Evolutionary conservation across 2,329 filamentous ascomycete species (phyloP).

Genomic region (Paramyrothecium sp.): DNA sequence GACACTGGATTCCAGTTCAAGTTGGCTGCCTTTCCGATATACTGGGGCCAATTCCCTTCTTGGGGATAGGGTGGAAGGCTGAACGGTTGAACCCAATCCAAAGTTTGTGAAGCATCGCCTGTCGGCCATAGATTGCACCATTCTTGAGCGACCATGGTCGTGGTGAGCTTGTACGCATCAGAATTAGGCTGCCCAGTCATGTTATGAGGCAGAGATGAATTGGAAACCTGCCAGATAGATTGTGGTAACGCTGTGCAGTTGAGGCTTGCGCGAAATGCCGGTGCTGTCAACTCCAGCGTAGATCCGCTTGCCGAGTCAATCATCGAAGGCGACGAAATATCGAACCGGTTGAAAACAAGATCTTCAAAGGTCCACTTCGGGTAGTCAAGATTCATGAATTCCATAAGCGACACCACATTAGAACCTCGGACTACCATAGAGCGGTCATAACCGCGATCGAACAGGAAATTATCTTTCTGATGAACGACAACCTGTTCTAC

Average conservation of each 20-base stretch:
- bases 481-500: slow-evolving; percentile 18
- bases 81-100: slow-evolving; percentile 16
- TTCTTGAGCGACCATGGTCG: slow-evolving; percentile 11
- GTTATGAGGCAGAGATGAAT: slow-evolving; percentile 1
- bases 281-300: slow-evolving; percentile 12
- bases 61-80: slow-evolving; percentile 10
- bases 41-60: slow-evolving; percentile 2
- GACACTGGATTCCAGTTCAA: slow-evolving; percentile 16
- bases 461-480: slow-evolving; percentile 22
- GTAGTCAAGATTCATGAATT: slow-evolving; percentile 23
- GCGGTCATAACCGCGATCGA: slow-evolving; percentile 15
- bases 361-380: slow-evolving; percentile 28
- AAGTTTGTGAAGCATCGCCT: slow-evolving; percentile 7
- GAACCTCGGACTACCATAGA: slow-evolving; percentile 18
- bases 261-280: slow-evolving; percentile 14
- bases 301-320: slow-evolving; percentile 7
- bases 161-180: slow-evolving; percentile 13
- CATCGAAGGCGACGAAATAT: slow-evolving; percentile 4
- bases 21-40: slow-evolving; percentile 17
- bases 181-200: slow-evolving; percentile 5
- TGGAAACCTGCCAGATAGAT: slow-evolving; percentile 7
- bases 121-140: slow-evolving; percentile 14
- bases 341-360: slow-evolving; percentile 20
- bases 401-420: slow-evolving; percentile 21
- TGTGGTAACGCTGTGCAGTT: slow-evolving; percentile 15